A percentile compares a stretch with the other conserved stretches of the same genome.
These are phyloP conservation scores for Globisporangium barbulae DNA, from an alignment of 352 stramenopile species.

Conservation along the genomic window DNA sequence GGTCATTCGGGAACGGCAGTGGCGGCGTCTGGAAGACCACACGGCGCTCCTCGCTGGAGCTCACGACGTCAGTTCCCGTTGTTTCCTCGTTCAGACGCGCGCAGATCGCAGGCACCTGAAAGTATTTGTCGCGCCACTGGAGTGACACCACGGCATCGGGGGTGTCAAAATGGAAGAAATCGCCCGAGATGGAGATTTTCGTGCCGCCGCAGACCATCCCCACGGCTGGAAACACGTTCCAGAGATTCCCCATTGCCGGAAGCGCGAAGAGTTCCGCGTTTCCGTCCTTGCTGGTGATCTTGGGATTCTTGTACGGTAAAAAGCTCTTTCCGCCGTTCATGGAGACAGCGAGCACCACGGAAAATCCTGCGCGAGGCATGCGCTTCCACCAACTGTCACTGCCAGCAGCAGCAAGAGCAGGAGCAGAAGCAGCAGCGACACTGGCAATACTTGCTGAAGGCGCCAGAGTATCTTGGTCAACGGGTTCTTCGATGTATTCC, in stretches of 20 bases:
- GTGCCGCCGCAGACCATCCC: slow-evolving; percentile 44
- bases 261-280: slow-evolving; percentile 27
- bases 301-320: slow-evolving; percentile 19
- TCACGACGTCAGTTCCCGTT: slow-evolving; percentile 2
- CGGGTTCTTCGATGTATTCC: slow-evolving; percentile 21
- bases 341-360: slow-evolving; percentile 34
- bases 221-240: slow-evolving; percentile 33
- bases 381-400: slow-evolving; percentile 33
- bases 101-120: slow-evolving; percentile 32
- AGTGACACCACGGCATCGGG: slow-evolving; percentile 46
- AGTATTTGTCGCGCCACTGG: slow-evolving; percentile 36
- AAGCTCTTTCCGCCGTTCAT: slow-evolving; percentile 45
- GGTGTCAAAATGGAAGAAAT: slow-evolving; percentile 63
- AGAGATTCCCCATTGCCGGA: slow-evolving; percentile 25
- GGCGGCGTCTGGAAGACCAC: slow-evolving; percentile 42
- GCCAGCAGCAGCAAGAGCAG: too few species aligned
- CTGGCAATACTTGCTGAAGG: neutral
- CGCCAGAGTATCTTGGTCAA: neutral
- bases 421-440: neutral
- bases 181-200: slow-evolving; percentile 37
- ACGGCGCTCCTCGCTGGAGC: slow-evolving; percentile 25
- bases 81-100: slow-evolving; percentile 5
- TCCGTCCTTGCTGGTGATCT: slow-evolving; percentile 7
- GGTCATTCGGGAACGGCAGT: slow-evolving; percentile 33
- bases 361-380: slow-evolving; percentile 28